Evolutionary conservation across 2,329 filamentous ascomycete genomes (phyloP), one percentile per base, ranked within the genome.

Genomic region (Zymoseptoria passerinii): DNA sequence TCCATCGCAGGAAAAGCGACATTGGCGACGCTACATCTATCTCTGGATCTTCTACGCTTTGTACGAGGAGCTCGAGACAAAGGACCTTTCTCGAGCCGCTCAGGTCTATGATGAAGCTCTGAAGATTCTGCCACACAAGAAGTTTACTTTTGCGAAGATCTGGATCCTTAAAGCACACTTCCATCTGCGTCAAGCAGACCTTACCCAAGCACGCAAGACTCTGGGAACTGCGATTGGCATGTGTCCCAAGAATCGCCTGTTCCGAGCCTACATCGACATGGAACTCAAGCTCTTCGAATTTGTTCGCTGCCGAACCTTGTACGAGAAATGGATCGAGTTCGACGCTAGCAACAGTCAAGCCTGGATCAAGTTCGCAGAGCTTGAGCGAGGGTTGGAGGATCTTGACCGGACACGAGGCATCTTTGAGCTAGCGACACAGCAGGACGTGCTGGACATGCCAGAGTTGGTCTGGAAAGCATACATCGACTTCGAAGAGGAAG

Each of bases 401-500:
- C 76, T 92, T 3, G 91, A 95, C 19, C 87, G 94, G 28, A 86
- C 90, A 16, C 82, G 94, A 50, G 92, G 88, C 51, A 96, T 99
- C 66, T 97, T 91, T 71, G 92, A 97, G 75, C 80, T 97, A 28
- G 92, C 90, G 2, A 87, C 96, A 61, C 80, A 83, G 53, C 92
- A 97, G 73, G 81, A 86, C 1, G 82, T 85, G 29, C 80, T 99
- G 13, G 94, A 99, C 73, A 99, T 99, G 94, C 94, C 94, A 0
- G 94, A 99, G 76, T 80, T 97, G 54, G 80, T 97, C 1, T 99
- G 94, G 94, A 97, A 97, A 76, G 86, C 91, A 1, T 99, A 96
- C 74, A 97, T 99, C 67, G 94, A 99, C 74, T 97, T 97, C 70
- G 94, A 99, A 75, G 92, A 97, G 71, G 90, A 95, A 68, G 90